A percentile compares a stretch with the other conserved stretches of the same genome.
Conservation (phyloP, 2,329 filamentous ascomycete genomes). For the Beauveria sp. region DNA sequence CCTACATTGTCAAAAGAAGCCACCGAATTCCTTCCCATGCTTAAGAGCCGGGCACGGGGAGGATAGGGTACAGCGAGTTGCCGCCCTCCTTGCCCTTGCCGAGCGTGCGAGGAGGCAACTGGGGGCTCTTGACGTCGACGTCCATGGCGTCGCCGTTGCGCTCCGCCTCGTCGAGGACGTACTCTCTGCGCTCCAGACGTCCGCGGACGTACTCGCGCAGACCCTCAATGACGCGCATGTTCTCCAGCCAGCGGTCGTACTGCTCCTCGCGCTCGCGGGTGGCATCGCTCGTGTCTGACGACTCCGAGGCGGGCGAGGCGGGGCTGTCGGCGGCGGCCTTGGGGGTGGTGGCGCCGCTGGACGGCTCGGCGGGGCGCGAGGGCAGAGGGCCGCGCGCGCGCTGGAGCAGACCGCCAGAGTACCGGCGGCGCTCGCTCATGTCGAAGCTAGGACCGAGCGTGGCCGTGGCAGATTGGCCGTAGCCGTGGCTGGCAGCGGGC, state of each 20-base stretch:
- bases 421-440: conserved; percentile 54
- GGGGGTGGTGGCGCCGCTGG: conserved; percentile 35
- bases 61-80: conserved; percentile 32
- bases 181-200: conserved; percentile 50
- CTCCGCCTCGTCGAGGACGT: conserved; percentile 28
- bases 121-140: conserved; percentile 27
- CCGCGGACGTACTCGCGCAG: conserved; percentile 51
- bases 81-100: conserved; percentile 22
- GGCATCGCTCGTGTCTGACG: conserved; percentile 43
- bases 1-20: not conserved
- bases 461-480: conserved; percentile 61
- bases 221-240: conserved; percentile 57
- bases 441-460: conserved; percentile 64
- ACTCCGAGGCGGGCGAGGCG: conserved; percentile 46
- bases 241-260: conserved; percentile 59
- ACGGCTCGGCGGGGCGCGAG: conserved; percentile 21
- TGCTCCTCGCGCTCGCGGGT: conserved; percentile 52
- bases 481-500: conserved; percentile 62
- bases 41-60: conserved; percentile 30
- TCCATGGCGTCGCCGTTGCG: conserved; percentile 28
- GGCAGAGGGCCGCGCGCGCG: conserved; percentile 41
- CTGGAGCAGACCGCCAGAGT: conserved; percentile 61
- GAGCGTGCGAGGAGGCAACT: conserved; percentile 15
- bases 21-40: not conserved
- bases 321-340: conserved; percentile 37